Evolutionary conservation across 352 stramenopile species (phyloP).

Genomic region (Pelagophyceae sp.): DNA sequence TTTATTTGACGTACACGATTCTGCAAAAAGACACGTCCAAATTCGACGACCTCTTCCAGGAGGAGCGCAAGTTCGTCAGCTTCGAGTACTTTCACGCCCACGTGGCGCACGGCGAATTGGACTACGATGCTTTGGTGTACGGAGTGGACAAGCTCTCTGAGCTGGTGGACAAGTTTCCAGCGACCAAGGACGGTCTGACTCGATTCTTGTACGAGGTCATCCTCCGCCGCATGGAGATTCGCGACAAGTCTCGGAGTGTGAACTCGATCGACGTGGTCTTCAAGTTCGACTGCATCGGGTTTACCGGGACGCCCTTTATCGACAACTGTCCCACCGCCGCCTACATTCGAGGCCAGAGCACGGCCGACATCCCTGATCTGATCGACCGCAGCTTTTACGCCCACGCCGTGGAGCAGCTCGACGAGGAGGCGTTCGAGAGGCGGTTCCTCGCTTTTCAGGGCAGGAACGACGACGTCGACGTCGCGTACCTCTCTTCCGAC

Average conservation of each 20-base stretch:
- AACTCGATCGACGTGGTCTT: constrained; percentile 47
- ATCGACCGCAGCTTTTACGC: constrained; percentile 46
- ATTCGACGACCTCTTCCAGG: constrained; percentile 43
- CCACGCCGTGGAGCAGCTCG: constrained; percentile 37
- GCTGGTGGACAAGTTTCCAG: constrained; percentile 40
- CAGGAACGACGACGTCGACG: constrained; percentile 41
- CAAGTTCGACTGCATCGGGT: constrained; percentile 46
- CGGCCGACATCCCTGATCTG: constrained; percentile 40
- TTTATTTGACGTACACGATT: constrained; percentile 46
- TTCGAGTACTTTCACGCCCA: constrained; percentile 44
- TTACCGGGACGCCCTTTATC: constrained; percentile 44
- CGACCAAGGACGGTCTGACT: constrained; percentile 35
- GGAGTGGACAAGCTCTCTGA: constrained; percentile 39
- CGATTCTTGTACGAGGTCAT: constrained; percentile 44
- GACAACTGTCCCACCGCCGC: constrained; percentile 42
- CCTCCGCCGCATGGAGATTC: constrained; percentile 44
- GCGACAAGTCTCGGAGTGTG: constrained; percentile 38
- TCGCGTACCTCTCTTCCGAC: constrained; percentile 40
- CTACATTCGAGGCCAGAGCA: constrained; percentile 39
- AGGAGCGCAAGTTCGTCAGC: constrained; percentile 44
- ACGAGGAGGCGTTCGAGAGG: constrained; percentile 33
- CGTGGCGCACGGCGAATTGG: constrained; percentile 30
- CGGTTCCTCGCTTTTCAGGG: constrained; percentile 41
- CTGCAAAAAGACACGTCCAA: constrained; percentile 43
- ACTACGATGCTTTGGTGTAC: constrained; percentile 45